Evolutionary conservation across 2,329 filamentous ascomycete genomes (phyloP), one percentile per base, ranked within the genome.

Genomic region (Sporothrix luriei): DNA sequence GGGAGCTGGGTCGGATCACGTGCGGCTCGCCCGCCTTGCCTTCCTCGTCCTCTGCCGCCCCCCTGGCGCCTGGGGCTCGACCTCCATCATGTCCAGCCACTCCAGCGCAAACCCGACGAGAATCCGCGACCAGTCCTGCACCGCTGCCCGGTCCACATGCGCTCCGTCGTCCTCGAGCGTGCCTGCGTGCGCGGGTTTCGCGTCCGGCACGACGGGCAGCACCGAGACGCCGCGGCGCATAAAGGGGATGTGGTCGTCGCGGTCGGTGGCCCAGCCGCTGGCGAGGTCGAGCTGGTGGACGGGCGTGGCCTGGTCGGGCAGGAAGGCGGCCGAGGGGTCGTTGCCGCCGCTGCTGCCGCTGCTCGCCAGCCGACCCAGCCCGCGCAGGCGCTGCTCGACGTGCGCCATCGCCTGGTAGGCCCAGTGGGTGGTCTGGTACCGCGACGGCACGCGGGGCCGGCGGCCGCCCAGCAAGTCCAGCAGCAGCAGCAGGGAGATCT

Each of bases 401-500:
- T 78, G 78, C 0, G 89, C 87, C 78, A 94, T 84, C 69, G 84
- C 83, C 73, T 85, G 82, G 77, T 94, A 94, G 9, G 91, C 91
- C 92, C 92, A 95, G 76, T 94, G 91, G 0, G 91, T 94, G 1
- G 89, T 90, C 73, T 86, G 84, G 78, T 92, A 94, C 78, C 91
- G 79, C 74, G 92, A 96, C 0, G 93, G 92, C 1, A 99, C 85
- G 0, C 75, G 80, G 0, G 89, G 89, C 40, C 80, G 76, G 29
- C 83, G 79, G 4, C 84, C 78, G 1, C 90, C 90, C 0, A 92
- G 83, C 21, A 92, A 80, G 76, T 81, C 78, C 72, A 84, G 86
- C n/a, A 98, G 87, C 10, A 98, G 84, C 77, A 98, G 97, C 13
- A 94, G 81, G 52, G 87, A 88, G 72, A 96, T 94, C 67, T 91